Evolutionary conservation across 1,139 yeast genomes (phyloP).

Genomic region (Geotrichum phurueaensis): DNA sequence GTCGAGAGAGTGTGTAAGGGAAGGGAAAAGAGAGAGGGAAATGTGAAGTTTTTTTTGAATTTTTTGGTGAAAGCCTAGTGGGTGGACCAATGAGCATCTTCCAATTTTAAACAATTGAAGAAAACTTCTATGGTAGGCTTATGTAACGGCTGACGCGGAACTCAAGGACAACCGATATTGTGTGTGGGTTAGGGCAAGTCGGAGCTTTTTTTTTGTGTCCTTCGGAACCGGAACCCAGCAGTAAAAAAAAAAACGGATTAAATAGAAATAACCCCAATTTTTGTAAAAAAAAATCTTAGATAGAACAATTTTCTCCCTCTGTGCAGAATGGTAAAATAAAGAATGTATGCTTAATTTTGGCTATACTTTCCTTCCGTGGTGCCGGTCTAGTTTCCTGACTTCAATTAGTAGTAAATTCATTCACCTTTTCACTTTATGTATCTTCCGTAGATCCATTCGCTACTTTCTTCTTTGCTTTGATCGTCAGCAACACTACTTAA

Average conservation of each 20-base stretch:
- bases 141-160: neutral
- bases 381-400: neutral
- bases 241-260: neutral
- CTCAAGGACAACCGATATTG: neutral
- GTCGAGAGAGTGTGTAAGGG: neutral
- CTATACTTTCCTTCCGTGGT: neutral
- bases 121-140: neutral
- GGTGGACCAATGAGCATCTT: constrained; percentile 5
- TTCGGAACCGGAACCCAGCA: neutral
- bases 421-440: neutral
- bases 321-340: neutral
- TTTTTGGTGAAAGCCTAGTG: neutral
- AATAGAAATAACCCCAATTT: neutral
- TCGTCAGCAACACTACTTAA: neutral
- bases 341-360: neutral
- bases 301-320: too few species aligned
- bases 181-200: neutral
- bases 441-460: neutral
- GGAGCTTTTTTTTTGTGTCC: neutral
- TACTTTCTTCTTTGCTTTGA: neutral
- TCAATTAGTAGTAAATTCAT: neutral
- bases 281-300: neutral
- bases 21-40: neutral
- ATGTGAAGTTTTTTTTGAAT: neutral
- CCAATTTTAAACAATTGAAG: constrained; percentile 1